Base-by-base conservation (phyloP, 2,329 filamentous ascomycete genomes). In the Dothideomycetidae sp. region DNA sequence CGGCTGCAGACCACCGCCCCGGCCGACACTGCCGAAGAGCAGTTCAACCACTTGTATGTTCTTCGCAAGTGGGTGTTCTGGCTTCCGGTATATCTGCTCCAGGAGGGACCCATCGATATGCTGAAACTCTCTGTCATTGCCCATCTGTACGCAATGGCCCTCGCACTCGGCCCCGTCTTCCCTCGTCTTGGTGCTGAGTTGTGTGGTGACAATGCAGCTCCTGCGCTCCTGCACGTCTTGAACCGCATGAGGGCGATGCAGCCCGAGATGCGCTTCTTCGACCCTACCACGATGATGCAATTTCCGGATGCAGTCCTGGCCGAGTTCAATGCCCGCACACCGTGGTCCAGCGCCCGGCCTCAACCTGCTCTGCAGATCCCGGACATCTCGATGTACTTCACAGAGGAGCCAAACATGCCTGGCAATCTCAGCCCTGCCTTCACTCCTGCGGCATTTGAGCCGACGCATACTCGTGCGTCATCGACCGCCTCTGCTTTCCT, bases 61-160 rank as follows among this genome's bases (percentile, higher is more conserved):
- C 70, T 98, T 42, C 73, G 86, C 39, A 81, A 82, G 48, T 94
- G 88, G 85, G 72, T 96, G 11, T 93, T 96, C 61, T 96, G 88
- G 85, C 74, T 93, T 39, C 90, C 90, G 1, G 77, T 93, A 21
- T 75, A 77, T 47, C 79, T 86, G 49, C 69, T 94, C 16, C 79
- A 88, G 54, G 84, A 88, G 46, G 71, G 81, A 15, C 81, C 74
- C 42, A 21, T 38, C 36, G 36, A 38, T 28, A 38, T 38, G 36
- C 36, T 38, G 19, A 79, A 84, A 1, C 68, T 94, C 47, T 68
- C 93, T 36, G 77, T 92, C 44, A 76, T 96, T 38, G 81, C 85
- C 9, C 82, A 96, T 54, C 84, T 93, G 57, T 96, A 93, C 61
- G 86, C 83, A 1, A 75, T 85, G 12, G 85, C 84, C 3, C 67